Evolutionary conservation across 2,329 filamentous ascomycete genomes (phyloP).

Genomic region (Ophiostoma fasciatum): DNA sequence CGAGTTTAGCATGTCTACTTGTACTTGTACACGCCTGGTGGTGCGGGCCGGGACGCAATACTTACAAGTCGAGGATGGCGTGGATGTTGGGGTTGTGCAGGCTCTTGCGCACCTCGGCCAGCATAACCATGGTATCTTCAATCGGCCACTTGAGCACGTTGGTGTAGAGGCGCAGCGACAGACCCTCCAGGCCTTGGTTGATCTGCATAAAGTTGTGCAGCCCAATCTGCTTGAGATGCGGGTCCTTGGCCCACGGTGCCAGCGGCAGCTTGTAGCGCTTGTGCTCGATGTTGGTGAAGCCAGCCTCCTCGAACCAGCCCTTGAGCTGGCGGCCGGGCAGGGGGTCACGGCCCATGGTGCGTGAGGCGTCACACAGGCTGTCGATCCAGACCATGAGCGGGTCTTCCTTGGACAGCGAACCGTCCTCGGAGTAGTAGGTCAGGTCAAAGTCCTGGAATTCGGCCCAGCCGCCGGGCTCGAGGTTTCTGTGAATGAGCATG

Average conservation of each 20-base stretch:
- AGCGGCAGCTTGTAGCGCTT: slow-evolving; percentile 29
- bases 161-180: slow-evolving; percentile 10
- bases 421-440: slow-evolving; percentile 10
- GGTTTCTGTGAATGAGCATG: slow-evolving; percentile 5
- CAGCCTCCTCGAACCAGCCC: slow-evolving; percentile 27
- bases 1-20: too few relatives aligned
- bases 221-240: slow-evolving; percentile 26
- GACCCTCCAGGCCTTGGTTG: slow-evolving; percentile 10
- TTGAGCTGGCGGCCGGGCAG: slow-evolving; percentile 18
- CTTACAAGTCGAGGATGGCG: slow-evolving; percentile 10
- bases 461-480: slow-evolving; percentile 13
- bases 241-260: slow-evolving; percentile 31
- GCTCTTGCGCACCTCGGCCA: slow-evolving; percentile 9
- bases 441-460: slow-evolving; percentile 14
- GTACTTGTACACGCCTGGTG: too few relatives aligned
- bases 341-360: slow-evolving; percentile 11
- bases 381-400: slow-evolving; percentile 5
- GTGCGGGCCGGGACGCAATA: too few relatives aligned
- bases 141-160: slow-evolving; percentile 15
- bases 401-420: slow-evolving; percentile 5
- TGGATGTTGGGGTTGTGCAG: slow-evolving; percentile 11
- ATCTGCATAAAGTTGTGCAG: slow-evolving; percentile 9
- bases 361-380: slow-evolving; percentile 11
- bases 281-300: slow-evolving; percentile 34
- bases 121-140: slow-evolving; percentile 10